These are phyloP conservation scores for Apiospora rasikravindrae DNA, from an alignment of 2,329 filamentous ascomycete genomes.

Conservation along the genomic window DNA sequence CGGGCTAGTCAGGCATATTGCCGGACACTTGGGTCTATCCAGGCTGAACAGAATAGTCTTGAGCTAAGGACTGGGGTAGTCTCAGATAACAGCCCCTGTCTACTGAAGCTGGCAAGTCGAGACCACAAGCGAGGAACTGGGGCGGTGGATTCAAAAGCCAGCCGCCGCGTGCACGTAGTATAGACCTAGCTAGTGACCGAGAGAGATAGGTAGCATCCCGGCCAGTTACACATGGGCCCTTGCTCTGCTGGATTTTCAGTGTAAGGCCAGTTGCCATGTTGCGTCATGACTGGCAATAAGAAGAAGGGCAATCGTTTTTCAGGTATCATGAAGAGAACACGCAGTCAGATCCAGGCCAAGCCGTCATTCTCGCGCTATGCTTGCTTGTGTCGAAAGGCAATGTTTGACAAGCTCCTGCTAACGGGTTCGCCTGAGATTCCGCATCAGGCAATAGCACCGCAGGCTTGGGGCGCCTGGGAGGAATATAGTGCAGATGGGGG, in stretches of 20 bases:
- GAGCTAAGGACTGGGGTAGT: slow-evolving; percentile 6
- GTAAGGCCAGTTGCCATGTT: not conserved
- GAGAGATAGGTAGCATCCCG: not conserved
- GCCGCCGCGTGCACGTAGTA: not conserved
- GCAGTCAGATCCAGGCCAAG: not conserved
- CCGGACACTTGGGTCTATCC: slow-evolving; percentile 7
- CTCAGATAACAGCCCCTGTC: slow-evolving; percentile 9
- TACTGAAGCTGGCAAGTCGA: slow-evolving; percentile 4
- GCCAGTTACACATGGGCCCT: not conserved
- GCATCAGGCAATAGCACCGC: slow-evolving; percentile 3
- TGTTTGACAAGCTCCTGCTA: not conserved
- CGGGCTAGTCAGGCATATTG: slow-evolving; percentile 7
- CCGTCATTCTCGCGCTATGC: not conserved
- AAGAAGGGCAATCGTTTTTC: not conserved
- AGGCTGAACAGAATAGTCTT: not conserved
- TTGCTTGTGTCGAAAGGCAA: not conserved
- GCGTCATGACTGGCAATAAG: not conserved
- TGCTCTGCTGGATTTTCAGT: not conserved
- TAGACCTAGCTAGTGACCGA: not conserved
- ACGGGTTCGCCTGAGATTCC: not conserved
- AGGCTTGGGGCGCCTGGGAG: not conserved
- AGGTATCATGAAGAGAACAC: not conserved
- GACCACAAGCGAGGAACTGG: not conserved
- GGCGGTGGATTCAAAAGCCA: not conserved
- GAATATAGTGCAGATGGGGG: not conserved